Base-by-base conservation (phyloP, 2,329 filamentous ascomycete genomes). In the Nothopassalora personata region DNA sequence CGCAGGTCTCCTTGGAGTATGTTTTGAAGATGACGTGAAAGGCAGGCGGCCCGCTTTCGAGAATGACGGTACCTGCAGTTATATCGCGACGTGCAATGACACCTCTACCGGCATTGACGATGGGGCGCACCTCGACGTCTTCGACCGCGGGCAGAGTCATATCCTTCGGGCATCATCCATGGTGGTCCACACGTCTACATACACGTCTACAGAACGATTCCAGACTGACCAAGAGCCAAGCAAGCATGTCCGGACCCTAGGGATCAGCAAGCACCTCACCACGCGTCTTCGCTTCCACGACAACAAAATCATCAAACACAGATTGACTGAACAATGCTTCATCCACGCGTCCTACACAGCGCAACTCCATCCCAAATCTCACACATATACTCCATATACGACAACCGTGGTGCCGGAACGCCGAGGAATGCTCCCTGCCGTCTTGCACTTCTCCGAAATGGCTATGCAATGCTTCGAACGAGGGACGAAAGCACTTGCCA, bases 1-100 rank as follows among this genome's bases (percentile, higher is more conserved):
- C 77, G 67, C 78, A 80, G 10, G 80, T 78, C 69, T 80, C 78
- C 45, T 77, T 76, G 8, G 75, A 71, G 65, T 80, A 80, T 52
- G 77, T 72, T 50, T 76, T 74, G 45, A 77, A 72, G 4, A 80
- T 60, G 8, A 80, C 75, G 31, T 71, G 72, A 1, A 75, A 68
- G 3, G 73, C 70, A 1, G 77, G 72, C 18, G 74, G 70, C n/a
- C 68, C 64, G 18, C 74, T 73, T 18, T 68, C 68, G 60, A 71
- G 73, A 7, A 80, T 60, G 7, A 73, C 60, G 0, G 75, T 75
- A 46, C 67, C 69, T 5, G 66, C 56, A 8, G 72, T 58, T 1
- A 80, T 73, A 27, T 63, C 53, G 46, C 66, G 63, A 4, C 60
- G 68, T 3, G 77, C 77, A 59, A 80, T 75, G 53, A 79, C 74